phyloP scores from a whole-genome alignment of 2,329 filamentous ascomycete species.

The Monilinia fructicola region DNA sequence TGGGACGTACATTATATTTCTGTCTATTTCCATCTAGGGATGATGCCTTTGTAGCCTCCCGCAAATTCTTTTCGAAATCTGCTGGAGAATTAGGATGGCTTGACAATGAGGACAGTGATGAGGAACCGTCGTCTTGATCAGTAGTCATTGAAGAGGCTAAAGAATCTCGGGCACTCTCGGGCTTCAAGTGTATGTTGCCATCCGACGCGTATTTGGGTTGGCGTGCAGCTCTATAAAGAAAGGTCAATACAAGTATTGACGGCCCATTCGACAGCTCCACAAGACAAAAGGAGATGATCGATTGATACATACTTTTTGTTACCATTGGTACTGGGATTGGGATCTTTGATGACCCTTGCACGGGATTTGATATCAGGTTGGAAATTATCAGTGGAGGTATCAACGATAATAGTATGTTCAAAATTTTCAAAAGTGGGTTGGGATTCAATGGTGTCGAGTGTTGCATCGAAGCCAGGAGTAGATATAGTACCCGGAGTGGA shows the following conservation, averaged over 20 bases:
- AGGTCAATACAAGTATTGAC: constrained; percentile 30
- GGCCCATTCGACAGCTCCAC: neutral
- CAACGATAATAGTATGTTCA: constrained; percentile 36
- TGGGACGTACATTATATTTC: constrained; percentile 64
- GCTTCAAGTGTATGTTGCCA: constrained; percentile 37
- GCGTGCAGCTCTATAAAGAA: constrained; percentile 32
- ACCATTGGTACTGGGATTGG: constrained; percentile 29
- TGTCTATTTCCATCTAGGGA: constrained; percentile 39
- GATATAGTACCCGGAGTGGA: constrained; percentile 38
- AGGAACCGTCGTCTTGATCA: constrained; percentile 50
- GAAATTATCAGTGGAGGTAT: constrained; percentile 29
- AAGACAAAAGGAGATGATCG: constrained; percentile 22
- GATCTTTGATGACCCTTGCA: constrained; percentile 27
- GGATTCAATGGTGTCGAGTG: constrained; percentile 29
- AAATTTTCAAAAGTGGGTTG: constrained; percentile 27
- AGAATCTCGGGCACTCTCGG: constrained; percentile 44
- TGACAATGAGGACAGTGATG: constrained; percentile 53
- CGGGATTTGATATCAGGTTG: constrained; percentile 27
- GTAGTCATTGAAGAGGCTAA: constrained; percentile 55
- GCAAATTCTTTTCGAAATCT: constrained; percentile 47
- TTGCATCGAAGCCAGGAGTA: constrained; percentile 34
- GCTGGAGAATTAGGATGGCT: constrained; percentile 65
- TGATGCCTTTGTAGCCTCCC: constrained; percentile 33
- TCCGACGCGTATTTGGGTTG: constrained; percentile 31
- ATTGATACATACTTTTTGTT: constrained; percentile 36